These are phyloP conservation scores for Phyllosticta citribraziliensis DNA, from an alignment of 2,329 filamentous ascomycete genomes.

Conservation along the genomic window DNA sequence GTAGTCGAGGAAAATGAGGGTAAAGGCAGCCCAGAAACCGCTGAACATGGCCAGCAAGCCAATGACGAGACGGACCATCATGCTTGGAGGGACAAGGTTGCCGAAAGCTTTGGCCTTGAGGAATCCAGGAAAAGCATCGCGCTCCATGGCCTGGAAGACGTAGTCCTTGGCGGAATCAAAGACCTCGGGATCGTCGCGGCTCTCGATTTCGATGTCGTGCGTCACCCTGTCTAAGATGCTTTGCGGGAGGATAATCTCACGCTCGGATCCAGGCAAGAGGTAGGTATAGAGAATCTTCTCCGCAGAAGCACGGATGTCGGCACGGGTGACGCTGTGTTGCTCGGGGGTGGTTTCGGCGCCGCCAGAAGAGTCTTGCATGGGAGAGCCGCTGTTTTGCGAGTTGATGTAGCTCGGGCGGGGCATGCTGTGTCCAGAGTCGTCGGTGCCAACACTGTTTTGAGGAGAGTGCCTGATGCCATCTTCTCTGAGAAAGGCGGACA, in stretches of 20 bases:
- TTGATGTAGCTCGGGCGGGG: constrained; percentile 52
- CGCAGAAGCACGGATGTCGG: constrained; percentile 84
- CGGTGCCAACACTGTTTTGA: constrained; percentile 37
- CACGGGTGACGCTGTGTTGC: constrained; percentile 70
- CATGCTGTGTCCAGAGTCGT: constrained; percentile 44
- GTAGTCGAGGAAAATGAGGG: constrained; percentile 83
- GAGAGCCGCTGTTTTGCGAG: constrained; percentile 67
- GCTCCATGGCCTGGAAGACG: constrained; percentile 98
- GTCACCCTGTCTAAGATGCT: constrained; percentile 81
- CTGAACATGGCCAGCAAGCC: constrained; percentile 81
- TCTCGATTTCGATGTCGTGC: constrained; percentile 77
- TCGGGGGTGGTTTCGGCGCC: constrained; percentile 34
- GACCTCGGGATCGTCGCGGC: constrained; percentile 90
- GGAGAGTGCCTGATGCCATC: constrained; percentile 40
- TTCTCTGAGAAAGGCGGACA: constrained; percentile 77
- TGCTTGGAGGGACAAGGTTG: constrained; percentile 85
- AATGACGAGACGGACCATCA: constrained; percentile 74
- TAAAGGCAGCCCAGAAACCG: constrained; percentile 87
- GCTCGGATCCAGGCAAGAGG: constrained; percentile 84
- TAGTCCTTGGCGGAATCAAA: constrained; percentile 98
- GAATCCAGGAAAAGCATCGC: constrained; percentile 97
- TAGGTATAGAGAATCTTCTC: constrained; percentile 99
- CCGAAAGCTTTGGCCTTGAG: constrained; percentile 89
- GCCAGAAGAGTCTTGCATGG: constrained; percentile 25
- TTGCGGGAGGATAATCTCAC: constrained; percentile 88